Percentiles rank a stretch among this genome's conserved stretches.
Evolutionary conservation across 2,329 filamentous ascomycete species (phyloP).

Genomic region (Colletotrichum sp.): DNA sequence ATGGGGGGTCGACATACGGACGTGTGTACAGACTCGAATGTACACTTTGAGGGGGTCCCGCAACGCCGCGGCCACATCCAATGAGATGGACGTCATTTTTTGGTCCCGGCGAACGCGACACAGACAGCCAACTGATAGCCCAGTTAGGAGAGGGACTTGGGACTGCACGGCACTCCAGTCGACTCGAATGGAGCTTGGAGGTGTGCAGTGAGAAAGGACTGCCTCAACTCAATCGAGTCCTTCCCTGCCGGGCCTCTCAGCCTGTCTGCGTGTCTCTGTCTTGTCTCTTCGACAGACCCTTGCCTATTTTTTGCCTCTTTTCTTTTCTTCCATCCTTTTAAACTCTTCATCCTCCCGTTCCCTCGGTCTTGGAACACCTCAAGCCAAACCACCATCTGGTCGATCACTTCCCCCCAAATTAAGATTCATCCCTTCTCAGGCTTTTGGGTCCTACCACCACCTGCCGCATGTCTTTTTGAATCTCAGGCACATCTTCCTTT

Average conservation of each 20-base stretch:
- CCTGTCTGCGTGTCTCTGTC: conserved; percentile 1
- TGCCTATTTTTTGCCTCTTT: conserved; percentile 16
- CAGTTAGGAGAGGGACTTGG: background rate
- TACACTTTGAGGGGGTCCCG: background rate
- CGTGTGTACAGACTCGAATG: background rate
- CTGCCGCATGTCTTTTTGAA: conserved; percentile 13
- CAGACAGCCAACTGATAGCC: conserved; percentile 8
- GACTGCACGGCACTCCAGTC: background rate
- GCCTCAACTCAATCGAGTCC: conserved; percentile 18
- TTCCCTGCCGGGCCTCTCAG: conserved; percentile 9
- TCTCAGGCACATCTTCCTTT: background rate
- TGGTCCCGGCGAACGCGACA: conserved; percentile 19
- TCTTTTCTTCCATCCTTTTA: conserved; percentile 9
- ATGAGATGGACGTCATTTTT: conserved; percentile 19
- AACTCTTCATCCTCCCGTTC: conserved; percentile 12
- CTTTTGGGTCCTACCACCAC: background rate
- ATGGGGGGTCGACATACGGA: background rate
- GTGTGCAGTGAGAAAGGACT: conserved; percentile 11
- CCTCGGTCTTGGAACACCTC: background rate
- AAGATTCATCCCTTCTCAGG: conserved; percentile 1
- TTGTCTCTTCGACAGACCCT: conserved; percentile 8
- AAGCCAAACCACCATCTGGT: background rate
- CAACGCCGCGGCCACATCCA: background rate
- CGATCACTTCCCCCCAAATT: background rate
- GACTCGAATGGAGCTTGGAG: background rate